Percentiles rank a stretch among this genome's conserved stretches.
phyloP scores from a whole-genome alignment of 2,329 filamentous ascomycete genomes.

The Sporothrix protearum region DNA sequence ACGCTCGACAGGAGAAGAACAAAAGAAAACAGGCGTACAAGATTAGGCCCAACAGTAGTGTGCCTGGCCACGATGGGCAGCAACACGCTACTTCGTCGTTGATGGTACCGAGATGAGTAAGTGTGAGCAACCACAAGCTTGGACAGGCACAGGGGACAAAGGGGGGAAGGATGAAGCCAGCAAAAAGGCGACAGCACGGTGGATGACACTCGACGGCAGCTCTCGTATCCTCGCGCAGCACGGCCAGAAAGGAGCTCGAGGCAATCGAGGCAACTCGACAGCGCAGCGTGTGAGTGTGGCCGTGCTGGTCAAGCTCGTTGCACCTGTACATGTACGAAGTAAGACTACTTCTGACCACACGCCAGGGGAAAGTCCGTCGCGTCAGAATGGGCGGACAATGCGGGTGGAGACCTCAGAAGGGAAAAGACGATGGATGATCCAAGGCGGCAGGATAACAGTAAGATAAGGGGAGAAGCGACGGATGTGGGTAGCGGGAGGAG shows the following conservation, averaged over 20 bases:
- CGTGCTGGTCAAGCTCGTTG: background rate
- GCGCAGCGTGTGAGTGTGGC: background rate
- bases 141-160: slow-evolving; percentile 1
- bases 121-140: slow-evolving; percentile 13
- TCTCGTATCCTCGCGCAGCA: slow-evolving; percentile 1
- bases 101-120: slow-evolving; percentile 16
- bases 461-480: slow-evolving; percentile 16
- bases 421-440: background rate
- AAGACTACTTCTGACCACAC: background rate
- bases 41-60: slow-evolving; percentile 7
- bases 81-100: slow-evolving; percentile 9
- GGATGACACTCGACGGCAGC: background rate
- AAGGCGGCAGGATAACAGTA: slow-evolving; percentile 18
- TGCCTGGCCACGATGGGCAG: background rate
- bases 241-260: background rate
- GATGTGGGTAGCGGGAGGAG: slow-evolving; percentile 17
- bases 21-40: background rate
- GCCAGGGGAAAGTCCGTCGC: slow-evolving; percentile 13
- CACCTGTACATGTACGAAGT: background rate
- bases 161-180: background rate
- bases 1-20: slow-evolving; percentile 6
- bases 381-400: slow-evolving; percentile 21
- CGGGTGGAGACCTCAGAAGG: slow-evolving; percentile 14
- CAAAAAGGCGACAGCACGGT: background rate
- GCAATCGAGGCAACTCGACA: background rate